Conservation (phyloP, 352 stramenopile genomes). For the Phytopythium cucurbitacearum region DNA sequence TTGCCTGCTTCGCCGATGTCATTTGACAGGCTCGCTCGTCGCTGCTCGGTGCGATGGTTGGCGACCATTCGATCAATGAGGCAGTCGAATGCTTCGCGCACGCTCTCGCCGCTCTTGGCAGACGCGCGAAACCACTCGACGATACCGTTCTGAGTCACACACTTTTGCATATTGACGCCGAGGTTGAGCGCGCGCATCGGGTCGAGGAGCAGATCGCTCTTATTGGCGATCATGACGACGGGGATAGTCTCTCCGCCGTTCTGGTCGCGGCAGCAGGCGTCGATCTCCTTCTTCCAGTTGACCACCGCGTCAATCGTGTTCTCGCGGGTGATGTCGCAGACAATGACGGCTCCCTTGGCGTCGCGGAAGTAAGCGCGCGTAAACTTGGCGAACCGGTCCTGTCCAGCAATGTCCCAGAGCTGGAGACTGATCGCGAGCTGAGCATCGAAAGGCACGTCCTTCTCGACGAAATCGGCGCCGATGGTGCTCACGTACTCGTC, state of each 20-base stretch:
- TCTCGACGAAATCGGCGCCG: conserved; percentile 84
- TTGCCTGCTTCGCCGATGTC: background rate
- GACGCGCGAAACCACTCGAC: conserved; percentile 76
- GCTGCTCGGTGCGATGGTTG: conserved; percentile 30
- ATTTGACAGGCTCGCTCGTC: background rate
- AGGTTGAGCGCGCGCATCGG: conserved; percentile 61
- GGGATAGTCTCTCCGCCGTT: conserved; percentile 43
- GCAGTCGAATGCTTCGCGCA: conserved; percentile 59
- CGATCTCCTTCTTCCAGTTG: conserved; percentile 81
- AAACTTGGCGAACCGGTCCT: conserved; percentile 87
- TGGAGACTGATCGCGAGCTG: conserved; percentile 62
- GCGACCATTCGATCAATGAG: conserved; percentile 60
- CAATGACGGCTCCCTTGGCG: conserved; percentile 77
- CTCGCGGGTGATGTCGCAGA: conserved; percentile 84
- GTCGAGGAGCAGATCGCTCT: conserved; percentile 77
- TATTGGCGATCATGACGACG: conserved; percentile 84
- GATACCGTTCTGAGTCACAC: conserved; percentile 63
- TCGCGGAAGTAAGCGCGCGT: conserved; percentile 83
- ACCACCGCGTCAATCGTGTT: conserved; percentile 84
- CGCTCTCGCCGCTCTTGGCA: conserved; percentile 61
- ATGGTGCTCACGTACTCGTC: conserved; percentile 86
- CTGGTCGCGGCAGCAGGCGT: conserved; percentile 53
- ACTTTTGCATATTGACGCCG: conserved; percentile 85
- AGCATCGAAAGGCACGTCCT: conserved; percentile 60
- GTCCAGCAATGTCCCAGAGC: conserved; percentile 87